phyloP scores from a whole-genome alignment of 2,329 filamentous ascomycete species.

The Eutypella sp. region DNA sequence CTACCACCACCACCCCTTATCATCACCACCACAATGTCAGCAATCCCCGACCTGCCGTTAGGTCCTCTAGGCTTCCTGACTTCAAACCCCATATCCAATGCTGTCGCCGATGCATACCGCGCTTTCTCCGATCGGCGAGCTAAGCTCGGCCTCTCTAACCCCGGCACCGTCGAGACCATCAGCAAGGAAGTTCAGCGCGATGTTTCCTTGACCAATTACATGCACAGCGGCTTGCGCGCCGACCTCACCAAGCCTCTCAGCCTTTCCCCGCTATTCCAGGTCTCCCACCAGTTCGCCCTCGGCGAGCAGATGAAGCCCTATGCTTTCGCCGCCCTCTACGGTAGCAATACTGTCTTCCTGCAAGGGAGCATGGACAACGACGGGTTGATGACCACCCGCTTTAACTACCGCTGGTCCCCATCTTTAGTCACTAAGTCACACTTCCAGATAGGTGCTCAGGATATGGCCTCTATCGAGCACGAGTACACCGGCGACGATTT shows the following conservation, averaged over 20 bases:
- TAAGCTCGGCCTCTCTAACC: constrained; percentile 84
- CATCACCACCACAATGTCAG: constrained; percentile 43
- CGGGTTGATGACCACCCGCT: constrained; percentile 77
- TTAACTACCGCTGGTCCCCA: constrained; percentile 86
- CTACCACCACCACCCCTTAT: constrained; percentile 20
- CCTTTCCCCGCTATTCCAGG: constrained; percentile 89
- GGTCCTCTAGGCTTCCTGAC: constrained; percentile 63
- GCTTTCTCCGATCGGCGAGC: constrained; percentile 82
- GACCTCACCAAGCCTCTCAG: constrained; percentile 97
- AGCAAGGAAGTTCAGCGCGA: constrained; percentile 91
- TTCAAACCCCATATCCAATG: constrained; percentile 66
- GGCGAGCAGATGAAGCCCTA: constrained; percentile 92
- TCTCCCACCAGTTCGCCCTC: constrained; percentile 94
- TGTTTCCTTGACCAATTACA: constrained; percentile 92
- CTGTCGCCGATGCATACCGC: constrained; percentile 71
- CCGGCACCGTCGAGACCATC: constrained; percentile 85
- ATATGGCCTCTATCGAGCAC: constrained; percentile 90
- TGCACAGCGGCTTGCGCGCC: constrained; percentile 93
- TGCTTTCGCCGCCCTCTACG: constrained; percentile 89
- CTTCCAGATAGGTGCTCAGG: constrained; percentile 75
- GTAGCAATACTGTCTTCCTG: constrained; percentile 90
- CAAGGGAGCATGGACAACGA: constrained; percentile 96
- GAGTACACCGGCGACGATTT: constrained; percentile 95
- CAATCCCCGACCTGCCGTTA: constrained; percentile 42
- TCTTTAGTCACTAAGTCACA: constrained; percentile 81